Conservation (phyloP, 257 asterid genomes). For the Capsicum rhomboideum region DNA sequence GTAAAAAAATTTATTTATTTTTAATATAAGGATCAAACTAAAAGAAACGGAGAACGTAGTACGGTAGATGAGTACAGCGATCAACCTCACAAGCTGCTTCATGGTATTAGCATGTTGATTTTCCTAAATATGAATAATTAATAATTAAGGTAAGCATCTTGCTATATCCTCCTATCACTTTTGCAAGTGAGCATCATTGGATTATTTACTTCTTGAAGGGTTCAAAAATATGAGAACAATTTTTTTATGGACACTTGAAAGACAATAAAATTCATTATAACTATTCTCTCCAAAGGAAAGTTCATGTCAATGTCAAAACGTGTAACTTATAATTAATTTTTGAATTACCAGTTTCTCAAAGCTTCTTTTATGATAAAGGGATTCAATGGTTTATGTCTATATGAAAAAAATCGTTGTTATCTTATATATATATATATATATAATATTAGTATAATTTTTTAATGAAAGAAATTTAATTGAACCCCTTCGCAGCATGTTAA, state of each 20-base stretch:
- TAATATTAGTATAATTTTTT: not conserved
- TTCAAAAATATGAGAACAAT: not conserved
- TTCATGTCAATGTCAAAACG: not conserved
- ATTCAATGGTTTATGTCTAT: not conserved
- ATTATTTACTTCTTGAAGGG: not conserved
- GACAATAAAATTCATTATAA: not conserved
- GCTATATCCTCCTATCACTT: not conserved
- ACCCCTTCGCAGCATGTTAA: not conserved
- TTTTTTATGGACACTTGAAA: not conserved
- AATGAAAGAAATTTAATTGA: not conserved
- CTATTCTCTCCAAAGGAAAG: not conserved
- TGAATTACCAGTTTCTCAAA: not conserved
- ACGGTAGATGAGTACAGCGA: not conserved
- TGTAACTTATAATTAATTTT: not conserved
- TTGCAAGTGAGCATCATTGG: not conserved
- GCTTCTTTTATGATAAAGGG: not conserved
- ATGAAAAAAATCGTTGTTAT: not conserved
- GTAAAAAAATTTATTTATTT: too few relatives aligned
- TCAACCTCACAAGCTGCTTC: not conserved
- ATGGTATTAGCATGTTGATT: not conserved
- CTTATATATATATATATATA: too few relatives aligned
- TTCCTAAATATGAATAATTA: not conserved
- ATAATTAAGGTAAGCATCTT: not conserved
- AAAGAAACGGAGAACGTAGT: not conserved
- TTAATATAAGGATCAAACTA: too few relatives aligned